These are phyloP conservation scores for Penicillium roqueforti DNA, from an alignment of 495 filamentous ascomycete genomes.

Conservation along the genomic window DNA sequence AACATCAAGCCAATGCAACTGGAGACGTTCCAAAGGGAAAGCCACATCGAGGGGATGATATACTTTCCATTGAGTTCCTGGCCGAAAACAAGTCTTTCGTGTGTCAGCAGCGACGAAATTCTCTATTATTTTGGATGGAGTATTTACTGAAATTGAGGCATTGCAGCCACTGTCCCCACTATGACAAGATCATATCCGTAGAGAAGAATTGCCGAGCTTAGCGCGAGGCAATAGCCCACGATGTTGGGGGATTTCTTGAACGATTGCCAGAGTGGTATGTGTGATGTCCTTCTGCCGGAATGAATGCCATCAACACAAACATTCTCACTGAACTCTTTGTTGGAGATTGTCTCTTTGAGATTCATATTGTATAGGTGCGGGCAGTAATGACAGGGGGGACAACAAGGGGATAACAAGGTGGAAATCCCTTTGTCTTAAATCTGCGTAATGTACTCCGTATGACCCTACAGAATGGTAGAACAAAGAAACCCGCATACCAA, in stretches of 20 bases:
- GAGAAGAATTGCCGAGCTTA: constrained; percentile 37
- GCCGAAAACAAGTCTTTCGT: constrained; percentile 34
- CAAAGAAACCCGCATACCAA: background rate
- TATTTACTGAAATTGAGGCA: constrained; percentile 40
- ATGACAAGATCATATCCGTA: constrained; percentile 50
- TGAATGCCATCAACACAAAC: background rate
- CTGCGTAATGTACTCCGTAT: no score
- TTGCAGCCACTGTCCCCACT: constrained; percentile 42
- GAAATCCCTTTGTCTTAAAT: background rate
- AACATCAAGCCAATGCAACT: constrained; percentile 40
- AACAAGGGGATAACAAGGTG: no score
- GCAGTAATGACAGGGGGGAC: background rate
- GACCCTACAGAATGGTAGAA: background rate
- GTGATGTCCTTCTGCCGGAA: background rate
- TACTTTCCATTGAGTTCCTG: constrained; percentile 25
- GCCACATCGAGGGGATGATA: constrained; percentile 47
- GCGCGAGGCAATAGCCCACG: constrained; percentile 26
- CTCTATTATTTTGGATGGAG: background rate
- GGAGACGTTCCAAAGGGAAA: constrained; percentile 41
- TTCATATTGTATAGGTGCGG: background rate
- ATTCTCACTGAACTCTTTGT: constrained; percentile 1
- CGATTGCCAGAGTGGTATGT: constrained; percentile 20
- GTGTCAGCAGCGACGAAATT: background rate
- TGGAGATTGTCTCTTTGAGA: background rate
- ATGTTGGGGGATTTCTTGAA: constrained; percentile 23